Conservation (phyloP, 129 eudicot species). For the Chrysanthemum makinoi region DNA sequence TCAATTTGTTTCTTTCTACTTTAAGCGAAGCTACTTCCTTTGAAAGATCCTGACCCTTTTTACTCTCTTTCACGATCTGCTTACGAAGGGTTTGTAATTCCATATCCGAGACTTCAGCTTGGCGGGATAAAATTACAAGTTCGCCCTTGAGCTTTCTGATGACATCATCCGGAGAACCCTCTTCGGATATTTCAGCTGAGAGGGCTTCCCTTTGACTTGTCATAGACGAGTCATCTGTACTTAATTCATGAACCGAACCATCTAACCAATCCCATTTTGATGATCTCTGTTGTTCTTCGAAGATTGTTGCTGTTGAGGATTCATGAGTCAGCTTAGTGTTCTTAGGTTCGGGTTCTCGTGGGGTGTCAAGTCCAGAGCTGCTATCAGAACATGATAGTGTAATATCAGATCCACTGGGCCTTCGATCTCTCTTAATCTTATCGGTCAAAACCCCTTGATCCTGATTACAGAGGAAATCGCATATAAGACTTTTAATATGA, state of each 20-base stretch:
- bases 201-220: slow-evolving; percentile 53
- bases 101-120: slow-evolving; percentile 72
- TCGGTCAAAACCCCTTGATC: slow-evolving; percentile 41
- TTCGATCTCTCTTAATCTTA: slow-evolving; percentile 35
- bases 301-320: slow-evolving; percentile 27
- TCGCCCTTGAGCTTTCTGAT: slow-evolving; percentile 65
- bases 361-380: slow-evolving; percentile 72
- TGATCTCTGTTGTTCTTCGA: slow-evolving; percentile 47
- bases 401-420: slow-evolving; percentile 83
- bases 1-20: slow-evolving; percentile 66
- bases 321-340: slow-evolving; percentile 28
- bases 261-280: slow-evolving; percentile 78
- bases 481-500: neutral
- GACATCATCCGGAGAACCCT: slow-evolving; percentile 41
- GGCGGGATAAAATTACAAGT: slow-evolving; percentile 54
- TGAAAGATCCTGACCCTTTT: slow-evolving; percentile 71
- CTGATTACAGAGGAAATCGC: slow-evolving; percentile 31
- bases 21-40: slow-evolving; percentile 56
- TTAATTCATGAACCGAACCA: slow-evolving; percentile 53
- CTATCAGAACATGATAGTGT: slow-evolving; percentile 79
- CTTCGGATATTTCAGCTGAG: slow-evolving; percentile 36
- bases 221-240: slow-evolving; percentile 60
- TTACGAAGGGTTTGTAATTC: slow-evolving; percentile 85
- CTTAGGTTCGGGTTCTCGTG: slow-evolving; percentile 46
- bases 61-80: slow-evolving; percentile 81